Percentiles rank a stretch among this genome's conserved stretches.
Conservation (phyloP, 2,329 filamentous ascomycete species). For the Claviceps pusilla region DNA sequence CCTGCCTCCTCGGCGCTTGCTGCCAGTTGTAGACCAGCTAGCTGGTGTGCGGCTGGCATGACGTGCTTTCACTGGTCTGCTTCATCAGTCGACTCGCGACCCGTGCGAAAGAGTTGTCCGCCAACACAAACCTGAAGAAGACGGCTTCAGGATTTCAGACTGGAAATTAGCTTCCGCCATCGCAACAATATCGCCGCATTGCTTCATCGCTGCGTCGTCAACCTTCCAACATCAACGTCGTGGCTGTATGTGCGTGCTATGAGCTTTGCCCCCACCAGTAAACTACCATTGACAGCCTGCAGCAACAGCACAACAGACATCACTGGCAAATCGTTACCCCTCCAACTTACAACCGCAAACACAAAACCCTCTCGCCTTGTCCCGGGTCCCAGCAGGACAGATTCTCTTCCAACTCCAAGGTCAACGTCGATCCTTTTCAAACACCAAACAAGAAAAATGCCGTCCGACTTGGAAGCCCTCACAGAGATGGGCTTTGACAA, state of each 20-base stretch:
- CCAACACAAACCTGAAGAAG: too few relatives aligned
- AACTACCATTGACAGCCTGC: too few relatives aligned
- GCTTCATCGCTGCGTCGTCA: background rate
- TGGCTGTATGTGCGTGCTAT: background rate
- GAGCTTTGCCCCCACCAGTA: background rate
- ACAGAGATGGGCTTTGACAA: slow-evolving; percentile 70
- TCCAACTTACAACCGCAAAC: slow-evolving; percentile 1
- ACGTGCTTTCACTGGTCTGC: too few relatives aligned
- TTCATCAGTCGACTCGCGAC: too few relatives aligned
- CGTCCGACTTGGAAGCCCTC: slow-evolving; percentile 45
- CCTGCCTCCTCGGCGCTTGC: too few relatives aligned
- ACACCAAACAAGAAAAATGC: slow-evolving; percentile 28
- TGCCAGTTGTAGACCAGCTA: too few relatives aligned
- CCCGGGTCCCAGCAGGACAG: background rate
- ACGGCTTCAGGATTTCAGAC: too few relatives aligned
- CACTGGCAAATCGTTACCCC: background rate
- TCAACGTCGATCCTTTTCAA: background rate
- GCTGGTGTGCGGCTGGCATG: too few relatives aligned
- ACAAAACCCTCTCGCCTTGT: background rate
- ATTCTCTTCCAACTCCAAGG: background rate
- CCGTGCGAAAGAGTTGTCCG: too few relatives aligned
- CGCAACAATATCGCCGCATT: too few relatives aligned
- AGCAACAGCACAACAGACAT: background rate
- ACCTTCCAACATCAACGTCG: background rate
- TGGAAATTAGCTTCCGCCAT: too few relatives aligned